Evolutionary conservation across 148 eudicot genomes (phyloP), one percentile per base, ranked within the genome.

Genomic region (Bassia scoparia): DNA sequence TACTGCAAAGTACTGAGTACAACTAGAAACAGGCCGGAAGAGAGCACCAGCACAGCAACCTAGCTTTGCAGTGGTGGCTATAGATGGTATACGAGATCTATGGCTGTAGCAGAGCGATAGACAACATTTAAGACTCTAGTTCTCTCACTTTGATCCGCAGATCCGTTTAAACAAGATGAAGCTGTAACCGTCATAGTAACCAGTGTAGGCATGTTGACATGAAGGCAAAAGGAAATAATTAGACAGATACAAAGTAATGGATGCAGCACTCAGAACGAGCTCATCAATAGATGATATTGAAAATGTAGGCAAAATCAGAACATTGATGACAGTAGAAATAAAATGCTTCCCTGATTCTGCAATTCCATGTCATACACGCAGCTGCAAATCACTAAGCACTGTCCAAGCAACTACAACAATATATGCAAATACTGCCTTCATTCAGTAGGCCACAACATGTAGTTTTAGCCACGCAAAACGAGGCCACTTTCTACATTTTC

Each of bases 361-460:
- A 74, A 94, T 91, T 97, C 98, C 95, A 91, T 37, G 98, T 94
- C 98, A 94, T 89, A 77, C 98, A 91, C 64, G 98, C 98, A 84
- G 97, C 98, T 94, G 87, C 77, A 86, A 76, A 59, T 78, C 63
- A 68, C 43, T 41, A 30, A 21, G 46, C 46, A 65, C 31, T 27
- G 64, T 43, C 49, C 49, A 68, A 34, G 46, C 70, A 75, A 66
- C 50, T 12, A 62, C 33, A 56, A 54, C 4, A 64, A 31, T 10
- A 27, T 56, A n/a, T 3, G 26, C 41, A 61, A 26, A 37, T 37
- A 44, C 29, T 23, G 33, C 27, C 18, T 35, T 61, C 66, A 35
- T 43, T 61, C 4, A 0, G 5, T 38, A 26, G 10, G 14, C 20
- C 50, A 44, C 33, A n/a, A 43, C 26, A 20, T 66, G 18, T 66